These are phyloP conservation scores for Penicillium bialowiezense DNA, from an alignment of 495 filamentous ascomycete genomes.

Conservation along the genomic window DNA sequence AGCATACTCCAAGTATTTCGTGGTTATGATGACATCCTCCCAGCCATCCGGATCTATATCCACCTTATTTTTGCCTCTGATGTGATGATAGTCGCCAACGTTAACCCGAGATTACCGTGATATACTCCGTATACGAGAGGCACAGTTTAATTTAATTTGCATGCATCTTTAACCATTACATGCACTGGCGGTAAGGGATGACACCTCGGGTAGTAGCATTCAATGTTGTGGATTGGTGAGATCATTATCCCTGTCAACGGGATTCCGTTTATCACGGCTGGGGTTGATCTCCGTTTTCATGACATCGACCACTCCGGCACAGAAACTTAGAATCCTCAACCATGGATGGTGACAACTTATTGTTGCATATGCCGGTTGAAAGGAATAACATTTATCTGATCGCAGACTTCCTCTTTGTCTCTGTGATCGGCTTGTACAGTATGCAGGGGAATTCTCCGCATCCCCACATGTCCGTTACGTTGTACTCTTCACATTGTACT, in stretches of 20 bases:
- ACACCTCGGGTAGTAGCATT: conserved; percentile 2
- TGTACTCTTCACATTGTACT: neutral
- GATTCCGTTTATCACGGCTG: neutral
- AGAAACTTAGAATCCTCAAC: conserved; percentile 9
- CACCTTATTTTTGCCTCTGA: neutral
- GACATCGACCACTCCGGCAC: conserved; percentile 20
- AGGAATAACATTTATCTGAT: conserved; percentile 15
- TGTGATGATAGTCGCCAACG: conserved; percentile 7
- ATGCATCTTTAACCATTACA: no score
- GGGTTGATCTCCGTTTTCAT: conserved; percentile 12
- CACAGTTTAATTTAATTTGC: no score
- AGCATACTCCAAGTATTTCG: neutral
- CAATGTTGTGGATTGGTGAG: neutral
- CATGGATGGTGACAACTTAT: conserved; percentile 26
- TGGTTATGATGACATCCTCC: conserved; percentile 22
- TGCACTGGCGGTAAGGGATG: conserved; percentile 21
- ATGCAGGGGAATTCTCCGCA: conserved; percentile 24
- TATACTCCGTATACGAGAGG: neutral
- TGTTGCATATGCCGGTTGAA: conserved; percentile 18
- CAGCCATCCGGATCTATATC: neutral
- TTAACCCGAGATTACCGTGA: no score
- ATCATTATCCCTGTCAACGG: neutral
- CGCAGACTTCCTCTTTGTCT: conserved; percentile 3
- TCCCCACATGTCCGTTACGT: conserved; percentile 11
- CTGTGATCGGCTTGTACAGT: conserved; percentile 3